These are phyloP conservation scores for Panicum virgatum DNA, from an alignment of 202 grass and related monocot species.

Conservation along the genomic window DNA sequence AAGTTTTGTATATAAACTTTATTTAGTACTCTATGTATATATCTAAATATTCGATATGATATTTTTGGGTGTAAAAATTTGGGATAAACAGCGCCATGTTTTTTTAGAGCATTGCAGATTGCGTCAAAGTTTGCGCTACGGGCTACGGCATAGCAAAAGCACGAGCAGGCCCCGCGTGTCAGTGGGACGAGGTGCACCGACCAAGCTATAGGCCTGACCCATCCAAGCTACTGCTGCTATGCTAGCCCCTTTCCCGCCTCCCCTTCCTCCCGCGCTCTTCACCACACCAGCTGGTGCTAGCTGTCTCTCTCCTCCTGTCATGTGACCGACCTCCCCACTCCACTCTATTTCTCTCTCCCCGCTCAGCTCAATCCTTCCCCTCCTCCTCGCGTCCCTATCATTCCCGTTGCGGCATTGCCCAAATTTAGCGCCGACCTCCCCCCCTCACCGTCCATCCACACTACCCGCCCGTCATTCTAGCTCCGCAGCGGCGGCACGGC, in stretches of 20 bases:
- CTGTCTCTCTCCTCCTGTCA: conserved; percentile 66
- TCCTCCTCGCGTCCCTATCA: conserved; percentile 25
- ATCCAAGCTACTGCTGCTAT: too few relatives aligned
- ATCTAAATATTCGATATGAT: too few relatives aligned
- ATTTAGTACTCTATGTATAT: too few relatives aligned
- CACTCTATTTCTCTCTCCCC: conserved; percentile 11
- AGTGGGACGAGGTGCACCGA: not conserved
- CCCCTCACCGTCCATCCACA: too few relatives aligned
- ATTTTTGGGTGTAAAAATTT: too few relatives aligned
- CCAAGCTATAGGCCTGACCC: not conserved
- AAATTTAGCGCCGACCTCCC: conserved; percentile 38
- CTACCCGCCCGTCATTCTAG: not conserved
- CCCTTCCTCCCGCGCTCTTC: conserved; percentile 24
- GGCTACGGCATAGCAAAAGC: not conserved
- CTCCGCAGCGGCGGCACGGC: conserved; percentile 29
- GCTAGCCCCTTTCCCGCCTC: too few relatives aligned
- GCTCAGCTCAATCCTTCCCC: not conserved
- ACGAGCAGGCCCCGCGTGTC: not conserved
- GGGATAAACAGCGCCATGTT: too few relatives aligned
- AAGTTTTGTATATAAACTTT: too few relatives aligned
- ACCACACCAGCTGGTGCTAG: conserved; percentile 68
- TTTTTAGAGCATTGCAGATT: too few relatives aligned
- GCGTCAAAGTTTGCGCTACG: not conserved
- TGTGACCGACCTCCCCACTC: conserved; percentile 51
- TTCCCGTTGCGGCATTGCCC: conserved; percentile 34